phyloP scores from a whole-genome alignment of 306 rosid species.

The Begonia peltatifolia region DNA sequence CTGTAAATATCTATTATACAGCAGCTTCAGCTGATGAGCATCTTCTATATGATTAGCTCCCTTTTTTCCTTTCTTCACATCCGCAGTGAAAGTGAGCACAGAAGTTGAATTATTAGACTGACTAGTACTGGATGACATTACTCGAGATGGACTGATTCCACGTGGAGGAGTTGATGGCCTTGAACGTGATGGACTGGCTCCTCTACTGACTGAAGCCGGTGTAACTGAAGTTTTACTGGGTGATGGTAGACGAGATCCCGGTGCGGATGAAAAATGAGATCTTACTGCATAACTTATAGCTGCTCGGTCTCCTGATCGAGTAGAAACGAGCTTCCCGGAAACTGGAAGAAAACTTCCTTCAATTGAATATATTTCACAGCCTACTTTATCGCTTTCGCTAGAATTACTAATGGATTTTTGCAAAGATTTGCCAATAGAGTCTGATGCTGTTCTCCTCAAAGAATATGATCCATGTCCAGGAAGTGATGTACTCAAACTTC shows the following conservation, averaged over 20 bases:
- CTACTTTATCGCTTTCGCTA: slow-evolving; percentile 28
- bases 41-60: slow-evolving; percentile 63
- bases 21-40: slow-evolving; percentile 80
- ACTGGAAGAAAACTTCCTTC: slow-evolving; percentile 32
- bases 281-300: slow-evolving; percentile 28
- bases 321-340: slow-evolving; percentile 29
- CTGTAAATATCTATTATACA: slow-evolving; percentile 71
- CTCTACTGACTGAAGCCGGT: slow-evolving; percentile 38
- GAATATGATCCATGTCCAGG: slow-evolving; percentile 41
- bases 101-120: slow-evolving; percentile 46
- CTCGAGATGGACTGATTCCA: slow-evolving; percentile 65
- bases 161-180: slow-evolving; percentile 37
- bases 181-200: slow-evolving; percentile 30
- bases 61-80: slow-evolving; percentile 64
- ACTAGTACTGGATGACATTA: slow-evolving; percentile 29
- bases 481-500: slow-evolving; percentile 25
- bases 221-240: slow-evolving; percentile 34
- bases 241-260: slow-evolving; percentile 42
- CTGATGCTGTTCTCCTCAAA: slow-evolving; percentile 43
- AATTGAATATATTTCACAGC: slow-evolving; percentile 22
- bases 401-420: slow-evolving; percentile 41
- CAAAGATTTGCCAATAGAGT: slow-evolving; percentile 26
- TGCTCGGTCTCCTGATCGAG: slow-evolving; percentile 33
- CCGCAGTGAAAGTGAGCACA: slow-evolving; percentile 83
- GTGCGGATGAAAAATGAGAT: slow-evolving; percentile 36